Evolutionary conservation across 2,329 filamentous ascomycete genomes (phyloP), one percentile per base, ranked within the genome.

Genomic region (Trichophyton schoenleinii): DNA sequence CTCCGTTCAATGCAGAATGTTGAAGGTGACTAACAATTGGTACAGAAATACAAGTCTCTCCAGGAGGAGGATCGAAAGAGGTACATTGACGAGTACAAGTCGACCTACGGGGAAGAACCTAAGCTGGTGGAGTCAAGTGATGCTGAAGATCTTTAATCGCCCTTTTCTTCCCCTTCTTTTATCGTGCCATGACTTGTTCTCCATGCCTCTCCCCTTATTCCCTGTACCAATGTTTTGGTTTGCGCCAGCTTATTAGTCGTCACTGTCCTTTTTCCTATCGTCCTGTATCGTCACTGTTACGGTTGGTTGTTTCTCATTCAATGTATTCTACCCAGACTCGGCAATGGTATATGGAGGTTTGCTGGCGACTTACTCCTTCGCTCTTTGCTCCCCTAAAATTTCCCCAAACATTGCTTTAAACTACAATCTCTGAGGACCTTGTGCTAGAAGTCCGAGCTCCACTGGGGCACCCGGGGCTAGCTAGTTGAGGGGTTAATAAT

Each of bases 21-120:
- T 18, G 25, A 28, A 8, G 20, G 13, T 15, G 8, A n/a, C 57
- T 38, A 52, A 41, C 44, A 60, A 3, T 22, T 15, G 18, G 31
- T 53, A 9, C 58, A 68, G 70, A 62, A 64, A 64, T 71, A 70
- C 60, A 57, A 64, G 25, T 62, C 66, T 28, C 41, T 65, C 34
- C 63, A 65, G 9, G 41, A 62, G 31, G 62, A 64, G 13, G 68
- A 69, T 34, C 59, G 57, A 20, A 60, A 44, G 36, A 65, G 66
- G 58, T 71, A 71, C 42, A 49, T 63, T 8, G 61, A 66, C 28
- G 67, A 70, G 57, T 66, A 66, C 59, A 68, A 64, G 34, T 60
- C 52, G 20, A 41, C 49, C 2, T 64, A 62, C 34, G 61, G 61
- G 11, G 28, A 59, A 58, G 57, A 62, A 18, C 58, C 49, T 1